Evolutionary conservation across 2,329 filamentous ascomycete species (phyloP), one percentile per base, ranked within the genome.

Genomic region (Sporothrix dimorphospora): DNA sequence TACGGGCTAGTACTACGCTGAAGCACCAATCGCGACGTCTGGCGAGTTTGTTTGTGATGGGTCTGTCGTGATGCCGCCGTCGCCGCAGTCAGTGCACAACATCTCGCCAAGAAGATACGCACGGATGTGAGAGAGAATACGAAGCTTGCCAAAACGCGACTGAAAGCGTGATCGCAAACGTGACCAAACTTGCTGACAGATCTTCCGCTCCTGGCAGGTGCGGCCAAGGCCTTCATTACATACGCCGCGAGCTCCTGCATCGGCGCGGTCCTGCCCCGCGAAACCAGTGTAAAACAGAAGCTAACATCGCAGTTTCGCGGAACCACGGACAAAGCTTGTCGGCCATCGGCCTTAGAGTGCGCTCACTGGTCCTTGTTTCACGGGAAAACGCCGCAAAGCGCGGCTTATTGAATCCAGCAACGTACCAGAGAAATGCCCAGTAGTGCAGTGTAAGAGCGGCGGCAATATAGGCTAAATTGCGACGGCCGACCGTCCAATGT

Each of bases 401-500:
- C 65, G 21, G 16, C 38, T 67, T 65, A 27, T 27, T 42, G 14
- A 21, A 30, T 34, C 30, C 19, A 45, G 59, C 38, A 45, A 42
- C 59, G 14, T 38, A 19, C 14, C 16, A 42, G 59, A 27, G 27
- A 27, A 24, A 42, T 65, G 19, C 12, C 38, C n/a, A n/a, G 59
- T 30, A 27, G 21, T 65, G 24, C 24, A 30, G 42, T 66, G 24
- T 27, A 34, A 30, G 24, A 30, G 21, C 24, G 38, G 42, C 65
- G 27, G 27, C 49, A 40, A 69, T 69, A 69, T 69, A 69, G 66
- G 66, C 66, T 69, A 69, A 69, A 69, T 68, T 49, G 66, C 38
- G 27, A 38, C 65, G 47, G 30, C 65, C 45, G 47, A 30, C 45
- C 14, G 24, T 67, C 47, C 42, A 24, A 67, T 45, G 65, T 51